Evolutionary conservation across 139 green algal genomes (phyloP).

Genomic region (Dunaliella primolecta): DNA sequence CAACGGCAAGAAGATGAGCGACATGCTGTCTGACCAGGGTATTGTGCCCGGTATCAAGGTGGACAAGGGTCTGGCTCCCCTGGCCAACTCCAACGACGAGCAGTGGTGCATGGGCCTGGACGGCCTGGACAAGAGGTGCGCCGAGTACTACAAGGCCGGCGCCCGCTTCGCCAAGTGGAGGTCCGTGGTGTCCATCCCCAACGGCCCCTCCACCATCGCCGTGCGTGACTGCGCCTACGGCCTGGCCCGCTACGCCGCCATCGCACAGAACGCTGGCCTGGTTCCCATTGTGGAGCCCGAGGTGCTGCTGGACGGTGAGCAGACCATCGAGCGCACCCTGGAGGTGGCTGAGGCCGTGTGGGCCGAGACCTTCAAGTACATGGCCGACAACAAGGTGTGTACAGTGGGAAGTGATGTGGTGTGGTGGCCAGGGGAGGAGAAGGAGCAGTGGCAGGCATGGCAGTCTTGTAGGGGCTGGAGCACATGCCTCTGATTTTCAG

Average conservation of each 20-base stretch:
- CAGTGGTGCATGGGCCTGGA: constrained; percentile 95
- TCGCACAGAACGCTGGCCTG: constrained; percentile 88
- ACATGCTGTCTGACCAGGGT: constrained; percentile 77
- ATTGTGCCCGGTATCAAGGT: constrained; percentile 93
- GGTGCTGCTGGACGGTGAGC: constrained; percentile 91
- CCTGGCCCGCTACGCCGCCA: constrained; percentile 95
- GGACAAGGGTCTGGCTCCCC: constrained; percentile 93
- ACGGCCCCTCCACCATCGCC: constrained; percentile 74
- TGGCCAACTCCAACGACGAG: constrained; percentile 91
- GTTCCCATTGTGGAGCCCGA: constrained; percentile 99
- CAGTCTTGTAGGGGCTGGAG: neutral
- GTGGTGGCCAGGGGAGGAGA: too few relatives aligned
- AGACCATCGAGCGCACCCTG: constrained; percentile 85
- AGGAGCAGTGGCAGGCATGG: too few relatives aligned
- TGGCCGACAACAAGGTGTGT: constrained; percentile 72
- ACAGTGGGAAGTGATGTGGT: constrained; percentile 24
- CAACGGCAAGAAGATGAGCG: constrained; percentile 83
- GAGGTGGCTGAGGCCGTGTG: constrained; percentile 84
- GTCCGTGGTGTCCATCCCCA: constrained; percentile 88
- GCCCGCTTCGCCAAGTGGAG: constrained; percentile 98
- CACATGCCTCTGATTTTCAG: neutral
- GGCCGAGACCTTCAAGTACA: constrained; percentile 97
- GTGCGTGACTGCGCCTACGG: constrained; percentile 91
- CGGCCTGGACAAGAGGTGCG: constrained; percentile 83
- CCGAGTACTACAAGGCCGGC: constrained; percentile 97